Base-by-base conservation (phyloP, 2,329 filamentous ascomycete species). In the Alternaria hordeiaustralica region DNA sequence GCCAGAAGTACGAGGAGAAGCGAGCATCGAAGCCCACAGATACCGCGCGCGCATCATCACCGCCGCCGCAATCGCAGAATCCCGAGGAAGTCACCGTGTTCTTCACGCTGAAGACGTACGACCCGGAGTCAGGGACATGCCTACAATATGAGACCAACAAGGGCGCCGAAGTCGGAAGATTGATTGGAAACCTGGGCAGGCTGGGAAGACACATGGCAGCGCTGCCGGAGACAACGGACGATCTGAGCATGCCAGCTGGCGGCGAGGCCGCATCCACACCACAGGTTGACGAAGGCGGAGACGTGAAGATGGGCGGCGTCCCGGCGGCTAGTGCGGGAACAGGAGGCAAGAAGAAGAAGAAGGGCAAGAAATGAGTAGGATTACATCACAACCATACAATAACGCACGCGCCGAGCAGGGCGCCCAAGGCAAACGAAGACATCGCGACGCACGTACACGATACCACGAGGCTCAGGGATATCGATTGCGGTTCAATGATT, bases 141-240 rank as follows among this genome's bases (percentile, higher is more conserved):
- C 86, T 99, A 67, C 97, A 97, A 82, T 98, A 97, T 85, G 87
- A 88, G 78, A 99, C 96, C 36, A 91, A 90, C 77, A 97, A 97
- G 82, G 93, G 92, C 20, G 92, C 93, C 20, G 95, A 98, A 82
- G 94, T 99, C 10, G 90, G 91, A 23, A 86, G 96, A 26, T 82
- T 99, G 73, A 88, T 99, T 61, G 88, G 89, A 55, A 88, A 90
- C 46, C 80, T 99, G 66, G 94, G 93, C 1, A 87, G 88, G 61
- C 81, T 97, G 70, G 93, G 90, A n/a, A 86, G 89, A 58, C 82
- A 85, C 6, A 88, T 88, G 81, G 87, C 83, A 12, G 84, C 82
- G 12, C 68, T 85, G 64, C 82, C 83, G 9, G 81, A 83, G 63
- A 75, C 77, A 41, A 67, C 71, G 44, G 82, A 82, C 59, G 81